Conservation (phyloP, 371 early-diverging fungal species). For the Apophysomyces sp. region DNA sequence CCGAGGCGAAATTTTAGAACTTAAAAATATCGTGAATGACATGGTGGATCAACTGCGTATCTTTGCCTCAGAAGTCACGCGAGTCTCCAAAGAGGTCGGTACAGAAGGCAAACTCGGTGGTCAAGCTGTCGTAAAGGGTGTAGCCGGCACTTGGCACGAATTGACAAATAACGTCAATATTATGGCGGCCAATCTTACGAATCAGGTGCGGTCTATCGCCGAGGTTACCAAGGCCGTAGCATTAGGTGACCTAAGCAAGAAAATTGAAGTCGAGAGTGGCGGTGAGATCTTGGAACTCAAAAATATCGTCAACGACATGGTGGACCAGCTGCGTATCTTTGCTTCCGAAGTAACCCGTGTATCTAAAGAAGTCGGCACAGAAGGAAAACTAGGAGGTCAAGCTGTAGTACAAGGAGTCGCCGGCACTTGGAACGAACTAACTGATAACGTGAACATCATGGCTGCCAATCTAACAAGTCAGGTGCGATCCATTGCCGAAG, state of each 20-base stretch:
- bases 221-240: slow-evolving; percentile 42
- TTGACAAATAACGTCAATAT: slow-evolving; percentile 37
- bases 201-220: slow-evolving; percentile 43
- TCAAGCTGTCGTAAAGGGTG: slow-evolving; percentile 28
- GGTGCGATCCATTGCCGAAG: slow-evolving; percentile 48
- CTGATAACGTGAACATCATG: slow-evolving; percentile 21
- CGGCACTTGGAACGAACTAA: slow-evolving; percentile 34
- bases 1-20: slow-evolving; percentile 22
- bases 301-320: slow-evolving; percentile 44
- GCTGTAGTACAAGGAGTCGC: slow-evolving; percentile 19
- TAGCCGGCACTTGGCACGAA: slow-evolving; percentile 43
- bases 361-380: slow-evolving; percentile 38
- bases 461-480: slow-evolving; percentile 23
- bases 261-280: slow-evolving; percentile 26
- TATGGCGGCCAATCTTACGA: slow-evolving; percentile 43
- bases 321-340: slow-evolving; percentile 20
- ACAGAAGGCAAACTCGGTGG: slow-evolving; percentile 21
- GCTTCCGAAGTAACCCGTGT: slow-evolving; percentile 32
- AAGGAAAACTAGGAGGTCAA: slow-evolving; percentile 22
- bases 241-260: slow-evolving; percentile 35
- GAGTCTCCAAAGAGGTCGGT: slow-evolving; percentile 45
- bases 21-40: slow-evolving; percentile 17
- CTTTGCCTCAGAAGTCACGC: slow-evolving; percentile 19
- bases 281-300: slow-evolving; percentile 50
- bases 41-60: slow-evolving; percentile 19